These are phyloP conservation scores for Vaccinium corymbosum DNA, from an alignment of 148 eudicot genomes.

Conservation along the genomic window DNA sequence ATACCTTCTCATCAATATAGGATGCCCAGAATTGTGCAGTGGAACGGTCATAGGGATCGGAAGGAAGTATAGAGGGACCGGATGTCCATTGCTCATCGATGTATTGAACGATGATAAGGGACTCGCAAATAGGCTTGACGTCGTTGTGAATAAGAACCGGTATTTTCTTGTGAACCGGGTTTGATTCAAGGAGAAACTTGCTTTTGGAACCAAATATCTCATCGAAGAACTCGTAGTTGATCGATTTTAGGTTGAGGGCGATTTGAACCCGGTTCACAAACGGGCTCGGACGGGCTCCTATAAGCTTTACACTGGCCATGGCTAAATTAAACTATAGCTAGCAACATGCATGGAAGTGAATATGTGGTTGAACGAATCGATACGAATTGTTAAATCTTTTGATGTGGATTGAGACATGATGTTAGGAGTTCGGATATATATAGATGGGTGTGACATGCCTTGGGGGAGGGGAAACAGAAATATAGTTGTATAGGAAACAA, in stretches of 20 bases:
- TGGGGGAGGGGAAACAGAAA: background rate
- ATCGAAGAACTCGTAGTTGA: background rate
- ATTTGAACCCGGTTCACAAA: background rate
- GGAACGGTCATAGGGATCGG: conserved; percentile 30
- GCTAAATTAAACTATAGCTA: background rate
- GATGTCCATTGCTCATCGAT: conserved; percentile 27
- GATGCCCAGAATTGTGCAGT: conserved; percentile 31
- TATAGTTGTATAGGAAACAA: background rate
- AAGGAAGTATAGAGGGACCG: conserved; percentile 29
- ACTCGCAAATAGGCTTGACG: conserved; percentile 29
- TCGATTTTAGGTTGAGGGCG: background rate
- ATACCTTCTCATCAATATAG: conserved; percentile 31
- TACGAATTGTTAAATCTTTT: background rate
- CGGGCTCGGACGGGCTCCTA: background rate
- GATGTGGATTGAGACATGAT: background rate
- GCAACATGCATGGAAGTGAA: background rate
- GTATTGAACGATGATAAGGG: conserved; percentile 27
- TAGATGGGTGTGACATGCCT: background rate
- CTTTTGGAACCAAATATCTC: background rate
- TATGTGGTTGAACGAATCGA: background rate
- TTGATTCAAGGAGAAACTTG: conserved; percentile 21
- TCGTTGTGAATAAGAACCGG: conserved; percentile 28
- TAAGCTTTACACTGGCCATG: background rate
- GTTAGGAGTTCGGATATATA: background rate
- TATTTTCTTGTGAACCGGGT: conserved; percentile 32